Percentiles rank a stretch among this genome's conserved stretches.
phyloP scores from a whole-genome alignment of 2,329 filamentous ascomycete genomes.

The Diaporthe vexans region DNA sequence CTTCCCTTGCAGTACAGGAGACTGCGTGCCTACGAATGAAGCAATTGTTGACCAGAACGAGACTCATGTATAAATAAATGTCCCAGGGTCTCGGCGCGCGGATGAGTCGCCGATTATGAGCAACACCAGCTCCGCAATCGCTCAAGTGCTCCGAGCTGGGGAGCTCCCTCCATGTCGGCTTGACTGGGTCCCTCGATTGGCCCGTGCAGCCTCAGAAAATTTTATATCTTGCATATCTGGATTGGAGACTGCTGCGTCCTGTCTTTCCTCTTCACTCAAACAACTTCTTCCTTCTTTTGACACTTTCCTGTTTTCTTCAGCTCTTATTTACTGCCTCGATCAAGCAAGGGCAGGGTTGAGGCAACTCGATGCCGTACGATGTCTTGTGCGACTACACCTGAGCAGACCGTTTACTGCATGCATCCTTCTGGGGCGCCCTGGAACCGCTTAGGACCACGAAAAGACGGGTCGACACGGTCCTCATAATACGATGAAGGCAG shows the following conservation, averaged over 20 bases:
- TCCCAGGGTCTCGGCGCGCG: background rate
- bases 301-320: background rate
- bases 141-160: conserved; percentile 20
- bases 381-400: background rate
- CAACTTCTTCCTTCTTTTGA: background rate
- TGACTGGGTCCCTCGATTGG: conserved; percentile 23
- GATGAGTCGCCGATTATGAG: conserved; percentile 21
- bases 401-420: background rate
- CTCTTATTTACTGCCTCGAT: background rate
- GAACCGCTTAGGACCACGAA: background rate
- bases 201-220: conserved; percentile 34
- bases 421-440: background rate
- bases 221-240: conserved; percentile 34
- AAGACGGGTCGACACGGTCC: background rate
- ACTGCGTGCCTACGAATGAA: background rate
- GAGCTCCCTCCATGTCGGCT: conserved; percentile 26
- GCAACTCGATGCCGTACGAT: background rate
- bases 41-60: background rate
- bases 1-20: background rate
- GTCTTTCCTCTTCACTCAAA: background rate
- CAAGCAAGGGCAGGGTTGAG: background rate
- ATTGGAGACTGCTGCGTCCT: background rate
- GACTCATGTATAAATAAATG: conserved; percentile 15
- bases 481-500: background rate
- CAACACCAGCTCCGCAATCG: conserved; percentile 36